Conservation (phyloP, 306 rosid genomes). For the Begonia peltatifolia region DNA sequence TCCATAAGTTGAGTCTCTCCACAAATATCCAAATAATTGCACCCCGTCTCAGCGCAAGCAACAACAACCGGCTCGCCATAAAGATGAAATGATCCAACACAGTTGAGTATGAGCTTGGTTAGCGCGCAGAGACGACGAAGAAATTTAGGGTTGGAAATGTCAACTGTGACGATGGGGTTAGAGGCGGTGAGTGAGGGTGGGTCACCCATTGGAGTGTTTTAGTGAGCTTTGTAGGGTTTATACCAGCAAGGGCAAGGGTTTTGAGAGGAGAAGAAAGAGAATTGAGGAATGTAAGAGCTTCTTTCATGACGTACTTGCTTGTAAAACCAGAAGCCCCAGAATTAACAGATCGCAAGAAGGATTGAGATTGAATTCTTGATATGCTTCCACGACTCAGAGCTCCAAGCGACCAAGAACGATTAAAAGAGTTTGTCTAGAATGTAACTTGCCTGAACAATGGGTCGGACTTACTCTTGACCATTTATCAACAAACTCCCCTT, state of each 20-base stretch:
- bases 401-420: no score
- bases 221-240: conserved; percentile 36
- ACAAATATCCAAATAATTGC: conserved; percentile 74
- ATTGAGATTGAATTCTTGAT: background rate
- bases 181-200: conserved; percentile 37
- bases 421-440: no score
- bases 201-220: conserved; percentile 60
- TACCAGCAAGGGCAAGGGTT: conserved; percentile 69
- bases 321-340: conserved; percentile 92
- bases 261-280: conserved; percentile 35
- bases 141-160: conserved; percentile 40
- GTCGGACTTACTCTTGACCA: no score
- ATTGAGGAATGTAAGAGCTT: conserved; percentile 56
- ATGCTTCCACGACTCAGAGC: conserved; percentile 11
- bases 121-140: conserved; percentile 42
- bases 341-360: conserved; percentile 43
- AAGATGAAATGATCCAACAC: conserved; percentile 84
- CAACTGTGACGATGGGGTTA: conserved; percentile 39
- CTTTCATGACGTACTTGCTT: conserved; percentile 57
- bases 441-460: no score
- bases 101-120: conserved; percentile 64
- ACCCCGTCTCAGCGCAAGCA: conserved; percentile 52
- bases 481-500: no score
- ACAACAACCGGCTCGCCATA: conserved; percentile 65
- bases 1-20: conserved; percentile 93